Evolutionary conservation across 805 yeast species (phyloP), one percentile per base, ranked within the genome.

Genomic region (Candida ipomoeae): DNA sequence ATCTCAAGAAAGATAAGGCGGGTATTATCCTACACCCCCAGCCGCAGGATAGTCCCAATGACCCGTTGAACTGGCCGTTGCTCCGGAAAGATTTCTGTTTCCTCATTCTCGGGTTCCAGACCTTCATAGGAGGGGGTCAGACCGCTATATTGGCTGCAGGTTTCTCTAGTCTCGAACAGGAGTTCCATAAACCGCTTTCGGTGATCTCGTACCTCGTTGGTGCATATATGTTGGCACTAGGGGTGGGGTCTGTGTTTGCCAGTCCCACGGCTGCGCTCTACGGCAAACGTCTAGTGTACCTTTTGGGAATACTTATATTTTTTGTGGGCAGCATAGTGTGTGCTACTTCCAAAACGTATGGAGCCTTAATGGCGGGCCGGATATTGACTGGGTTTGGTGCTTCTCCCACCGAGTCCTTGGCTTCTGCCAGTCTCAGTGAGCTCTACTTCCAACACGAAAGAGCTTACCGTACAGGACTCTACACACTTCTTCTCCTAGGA

Each of bases 1-100:
- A 69, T 0, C 61, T 80, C 44, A 81, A 82, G 51, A 73, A 69
- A 40, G 75, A 79, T 5, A 62, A 68, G 6, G 61, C 63, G 3
- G 86, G 86, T 1, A 64, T 82, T 20, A 73, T 82, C 33, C 64
- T 83, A 34, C 65, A 71, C 48, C 87, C 87, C 0, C 87, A 82
- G 61, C 87, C 87, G 5, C 80, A 78, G 36, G 79, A 81, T 55
- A 69, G 77, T 54, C 83, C 84, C 4, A 81, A 83, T 57, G 87
- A 82, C 55, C 87, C 87, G 2, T 67, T 82, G 38, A 83, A 82
- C 57, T 81, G 87, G 87, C 84, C 86, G 1, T 57, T 73, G 6
- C 79, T 83, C 81, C 69, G 79, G 38, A 68, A 84, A 29, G 86
- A 82, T 53, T 51, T 79, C 43, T 79, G 84, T 6, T 64, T 82